Evolutionary conservation across 164 flowering plant species (phyloP).

Genomic region (Berberis vulgaris): DNA sequence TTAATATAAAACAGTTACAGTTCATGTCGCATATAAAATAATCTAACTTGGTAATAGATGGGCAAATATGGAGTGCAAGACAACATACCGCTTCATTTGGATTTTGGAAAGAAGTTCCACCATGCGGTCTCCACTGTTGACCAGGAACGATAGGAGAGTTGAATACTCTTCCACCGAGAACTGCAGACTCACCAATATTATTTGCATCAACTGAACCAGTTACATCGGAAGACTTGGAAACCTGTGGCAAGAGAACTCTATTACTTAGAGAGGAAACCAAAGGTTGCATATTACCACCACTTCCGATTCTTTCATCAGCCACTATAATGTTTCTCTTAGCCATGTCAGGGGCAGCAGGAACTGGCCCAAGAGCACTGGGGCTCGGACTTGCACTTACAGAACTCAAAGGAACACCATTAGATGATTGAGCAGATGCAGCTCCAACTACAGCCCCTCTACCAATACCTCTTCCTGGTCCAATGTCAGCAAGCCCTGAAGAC

Average conservation of each 20-base stretch:
- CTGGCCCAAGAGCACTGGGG: conserved; percentile 40
- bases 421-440: conserved; percentile 39
- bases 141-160: conserved; percentile 63
- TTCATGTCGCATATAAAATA: background rate
- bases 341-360: conserved; percentile 49
- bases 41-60: background rate
- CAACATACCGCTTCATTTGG: conserved; percentile 65
- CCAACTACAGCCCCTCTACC: conserved; percentile 39
- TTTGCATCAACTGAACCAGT: conserved; percentile 43
- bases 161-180: conserved; percentile 53
- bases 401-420: conserved; percentile 37
- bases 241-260: conserved; percentile 58
- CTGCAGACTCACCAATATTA: conserved; percentile 43
- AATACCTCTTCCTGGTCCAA: conserved; percentile 47
- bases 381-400: conserved; percentile 42
- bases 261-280: conserved; percentile 54
- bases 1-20: background rate
- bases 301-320: conserved; percentile 66
- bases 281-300: conserved; percentile 51
- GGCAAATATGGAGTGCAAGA: background rate
- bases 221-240: conserved; percentile 52
- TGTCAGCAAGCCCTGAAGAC: conserved; percentile 59
- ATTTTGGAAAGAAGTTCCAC: conserved; percentile 71
- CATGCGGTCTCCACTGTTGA: conserved; percentile 79
- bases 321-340: conserved; percentile 62